These are phyloP conservation scores for Yamadazyma mexicana DNA, from an alignment of 1,139 yeast genomes.

Conservation along the genomic window DNA sequence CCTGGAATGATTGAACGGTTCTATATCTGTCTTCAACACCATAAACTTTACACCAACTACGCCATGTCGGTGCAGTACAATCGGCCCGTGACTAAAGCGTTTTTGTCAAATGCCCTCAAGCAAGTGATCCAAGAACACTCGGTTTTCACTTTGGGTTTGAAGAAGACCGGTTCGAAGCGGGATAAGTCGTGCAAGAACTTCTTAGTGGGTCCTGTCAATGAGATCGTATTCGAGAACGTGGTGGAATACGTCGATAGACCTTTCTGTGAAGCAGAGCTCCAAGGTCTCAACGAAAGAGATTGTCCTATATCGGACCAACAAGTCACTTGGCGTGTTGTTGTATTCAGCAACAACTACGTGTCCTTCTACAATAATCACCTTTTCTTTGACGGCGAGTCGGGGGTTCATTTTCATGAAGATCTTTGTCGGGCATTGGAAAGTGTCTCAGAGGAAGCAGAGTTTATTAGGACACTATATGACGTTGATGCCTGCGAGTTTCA, in stretches of 20 bases:
- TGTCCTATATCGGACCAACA: constrained; percentile 17
- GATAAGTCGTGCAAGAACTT: constrained; percentile 18
- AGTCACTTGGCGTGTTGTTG: constrained; percentile 34
- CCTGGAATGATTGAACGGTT: constrained; percentile 23
- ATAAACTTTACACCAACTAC: constrained; percentile 28
- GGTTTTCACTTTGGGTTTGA: constrained; percentile 13
- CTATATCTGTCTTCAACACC: constrained; percentile 26
- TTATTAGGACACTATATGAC: constrained; percentile 1
- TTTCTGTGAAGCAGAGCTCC: constrained; percentile 18
- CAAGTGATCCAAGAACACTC: constrained; percentile 22
- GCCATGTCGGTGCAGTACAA: constrained; percentile 27
- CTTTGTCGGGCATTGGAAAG: constrained; percentile 18
- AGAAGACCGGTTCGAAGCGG: constrained; percentile 11
- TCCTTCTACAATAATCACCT: constrained; percentile 34
- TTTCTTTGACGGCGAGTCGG: constrained; percentile 37
- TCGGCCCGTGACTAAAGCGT: constrained; percentile 13
- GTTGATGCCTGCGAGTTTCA: constrained; percentile 6
- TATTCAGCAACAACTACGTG: constrained; percentile 21
- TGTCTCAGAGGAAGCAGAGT: constrained; percentile 1
- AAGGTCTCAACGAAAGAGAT: constrained; percentile 16
- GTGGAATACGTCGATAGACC: constrained; percentile 19
- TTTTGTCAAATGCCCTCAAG: constrained; percentile 27
- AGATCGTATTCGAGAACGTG: constrained; percentile 25
- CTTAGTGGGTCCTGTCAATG: constrained; percentile 18
- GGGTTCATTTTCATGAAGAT: constrained; percentile 32